Evolutionary conservation across 345 rosid genomes (phyloP), one percentile per base, ranked within the genome.

Genomic region (Ailanthus altissimus): DNA sequence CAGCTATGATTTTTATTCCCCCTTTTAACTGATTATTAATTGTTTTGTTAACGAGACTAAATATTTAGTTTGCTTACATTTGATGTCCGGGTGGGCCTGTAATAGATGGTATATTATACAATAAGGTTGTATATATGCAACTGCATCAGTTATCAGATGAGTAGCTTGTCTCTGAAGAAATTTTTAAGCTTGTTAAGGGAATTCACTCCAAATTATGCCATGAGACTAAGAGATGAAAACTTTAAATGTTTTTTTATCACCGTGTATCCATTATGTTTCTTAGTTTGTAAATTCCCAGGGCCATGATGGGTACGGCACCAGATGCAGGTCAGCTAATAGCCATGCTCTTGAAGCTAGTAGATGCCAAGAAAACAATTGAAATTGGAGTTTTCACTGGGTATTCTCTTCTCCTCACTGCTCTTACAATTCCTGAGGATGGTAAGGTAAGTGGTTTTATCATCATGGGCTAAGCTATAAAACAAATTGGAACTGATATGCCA

Each of bases 361-460:
- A 86, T 18, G 81, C 90, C 53, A 86, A 84, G 26, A 89, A 46
- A 2, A 87, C 89, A 0, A 23, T 87, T 16, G 92, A 89, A 81
- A 76, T 89, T 40, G 90, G 90, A 9, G 92, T 89, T 62, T 89
- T 83, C 80, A 86, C 92, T 0, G 92, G 92, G 14, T 89, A 85
- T 18, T 89, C 92, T 6, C 75, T 89, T 16, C 89, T 89, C 53
- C 32, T 80, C 2, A 84, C 89, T 0, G 88, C 89, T 14, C 85
- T 89, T 0, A 79, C 83, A 8, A 60, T 89, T 59, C 87, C 92
- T 13, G 70, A 76, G 0, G 89, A 87, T 69, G 88, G 83, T 36
- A 74, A 46, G 75, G 90, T 83, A n/a, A n/a, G n/a, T n/a, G n/a
- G n/a, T n/a, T n/a, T n/a, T n/a, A n/a, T n/a, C n/a, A n/a, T n/a